Base-by-base conservation (phyloP, 23 red algal species). In the Gracilaria gracilis region DNA sequence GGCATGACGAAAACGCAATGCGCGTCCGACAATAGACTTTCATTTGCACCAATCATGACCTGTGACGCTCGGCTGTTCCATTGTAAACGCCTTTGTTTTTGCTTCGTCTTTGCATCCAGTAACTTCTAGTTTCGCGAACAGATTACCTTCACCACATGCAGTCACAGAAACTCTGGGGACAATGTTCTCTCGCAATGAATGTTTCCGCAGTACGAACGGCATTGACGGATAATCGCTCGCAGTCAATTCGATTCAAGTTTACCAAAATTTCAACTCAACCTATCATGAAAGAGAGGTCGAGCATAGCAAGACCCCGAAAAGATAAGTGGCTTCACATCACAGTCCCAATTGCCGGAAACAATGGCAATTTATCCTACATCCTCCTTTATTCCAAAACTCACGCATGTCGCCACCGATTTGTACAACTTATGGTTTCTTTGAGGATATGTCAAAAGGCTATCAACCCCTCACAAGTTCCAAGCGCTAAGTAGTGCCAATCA, bases 201-300 rank as follows among this genome's bases (percentile, higher is more conserved):
- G 42, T 46, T 46, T 7, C 42, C 42, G 5, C 42, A 46, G 4
- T 46, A 46, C 42, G 11, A 7, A 46, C 42, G 11, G 42, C 42
- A 11, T 46, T 46, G 5, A 46, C 42, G 11, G 42, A 46, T 9
- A 69, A 7, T 3, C 16, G 0, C 14, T 34, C 32, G 64, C 32
- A 69, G 64, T 69, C 29, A 69, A 69, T 69, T 69, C 32, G 64
- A 69, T 36, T 69, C 64, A 69, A 69, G 64, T 69, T 69, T 69
- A 69, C 64, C 64, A 69, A 69, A 69, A 69, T 69, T 69, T 69
- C 64, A 69, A 69, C 13, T 69, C 64, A 69, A 64, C 64, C 64
- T 69, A 69, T 36, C 64, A 38, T 69, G 64, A 69, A 69, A 34
- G 64, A 15, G 64, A 69, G 64, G 32, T 24, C 25, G 23, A 31